These are phyloP conservation scores for Clausena lansium DNA, from an alignment of 345 rosid species.

Conservation along the genomic window DNA sequence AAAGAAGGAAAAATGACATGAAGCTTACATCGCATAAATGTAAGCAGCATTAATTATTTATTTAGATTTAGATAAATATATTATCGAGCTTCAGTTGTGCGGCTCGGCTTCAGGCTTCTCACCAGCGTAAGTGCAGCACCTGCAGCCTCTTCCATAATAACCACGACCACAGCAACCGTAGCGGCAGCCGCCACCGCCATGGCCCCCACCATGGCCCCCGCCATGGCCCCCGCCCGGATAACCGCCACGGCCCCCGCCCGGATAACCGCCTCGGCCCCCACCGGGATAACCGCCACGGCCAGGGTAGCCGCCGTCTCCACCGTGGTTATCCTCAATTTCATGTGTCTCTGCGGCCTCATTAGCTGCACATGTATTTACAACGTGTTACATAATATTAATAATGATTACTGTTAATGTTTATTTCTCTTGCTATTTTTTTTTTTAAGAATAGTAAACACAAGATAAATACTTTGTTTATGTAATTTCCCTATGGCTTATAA, in stretches of 20 bases:
- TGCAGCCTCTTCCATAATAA: slow-evolving; percentile 8
- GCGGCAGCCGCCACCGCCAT: background rate
- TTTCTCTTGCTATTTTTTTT: too few species aligned
- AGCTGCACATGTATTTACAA: slow-evolving; percentile 1
- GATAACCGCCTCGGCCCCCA: background rate
- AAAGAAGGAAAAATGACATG: too few species aligned
- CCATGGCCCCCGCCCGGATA: background rate
- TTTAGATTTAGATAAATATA: background rate
- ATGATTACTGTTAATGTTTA: too few species aligned
- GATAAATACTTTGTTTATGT: too few species aligned
- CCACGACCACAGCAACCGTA: slow-evolving; percentile 15
- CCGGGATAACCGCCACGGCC: background rate
- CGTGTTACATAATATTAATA: too few species aligned
- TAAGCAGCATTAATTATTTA: background rate
- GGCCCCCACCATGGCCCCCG: background rate
- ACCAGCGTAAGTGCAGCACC: slow-evolving; percentile 24
- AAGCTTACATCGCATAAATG: background rate
- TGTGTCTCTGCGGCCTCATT: slow-evolving; percentile 7
- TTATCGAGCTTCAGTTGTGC: background rate
- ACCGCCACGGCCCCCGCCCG: background rate
- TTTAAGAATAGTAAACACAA: too few species aligned
- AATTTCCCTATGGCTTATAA: too few species aligned
- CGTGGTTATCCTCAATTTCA: background rate
- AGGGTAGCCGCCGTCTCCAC: fast-evolving
- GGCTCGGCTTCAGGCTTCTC: slow-evolving; percentile 16